A percentile compares a stretch with the other conserved stretches of the same genome.
Evolutionary conservation across 106 monocot genomes (phyloP).

Genomic region (Agapanthus africanus): DNA sequence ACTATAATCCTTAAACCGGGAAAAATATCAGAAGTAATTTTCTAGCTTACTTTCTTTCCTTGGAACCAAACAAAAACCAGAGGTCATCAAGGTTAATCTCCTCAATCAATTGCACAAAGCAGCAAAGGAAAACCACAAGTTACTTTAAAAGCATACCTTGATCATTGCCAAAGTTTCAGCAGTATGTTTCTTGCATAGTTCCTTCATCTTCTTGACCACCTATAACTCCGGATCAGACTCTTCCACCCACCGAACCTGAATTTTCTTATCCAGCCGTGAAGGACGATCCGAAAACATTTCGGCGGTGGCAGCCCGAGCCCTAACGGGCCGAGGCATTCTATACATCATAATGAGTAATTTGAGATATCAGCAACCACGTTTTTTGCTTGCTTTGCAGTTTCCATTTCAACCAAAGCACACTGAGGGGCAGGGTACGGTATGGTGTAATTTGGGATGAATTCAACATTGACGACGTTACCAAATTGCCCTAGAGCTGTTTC

Average conservation of each 20-base stretch:
- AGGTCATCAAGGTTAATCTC: no score
- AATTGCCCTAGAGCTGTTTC: conserved; percentile 65
- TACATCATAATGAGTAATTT: conserved; percentile 77
- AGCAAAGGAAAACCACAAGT: no score
- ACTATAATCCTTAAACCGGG: no score
- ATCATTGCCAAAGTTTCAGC: conserved; percentile 50
- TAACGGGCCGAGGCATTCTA: conserved; percentile 78
- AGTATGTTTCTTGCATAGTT: conserved; percentile 38
- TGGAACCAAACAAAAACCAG: no score
- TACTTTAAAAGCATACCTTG: no score
- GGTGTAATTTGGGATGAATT: conserved; percentile 56
- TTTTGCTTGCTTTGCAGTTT: conserved; percentile 36
- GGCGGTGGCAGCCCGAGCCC: conserved; percentile 39
- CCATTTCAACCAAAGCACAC: conserved; percentile 81
- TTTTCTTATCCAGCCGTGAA: conserved; percentile 47
- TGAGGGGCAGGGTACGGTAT: conserved; percentile 52
- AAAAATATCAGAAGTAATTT: no score
- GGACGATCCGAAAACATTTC: conserved; percentile 79
- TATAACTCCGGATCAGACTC: conserved; percentile 41
- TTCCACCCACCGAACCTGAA: conserved; percentile 44
- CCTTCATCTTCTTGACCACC: conserved; percentile 41
- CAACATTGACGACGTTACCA: conserved; percentile 44
- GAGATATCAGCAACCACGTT: conserved; percentile 32
- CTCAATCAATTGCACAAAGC: no score
- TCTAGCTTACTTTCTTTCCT: no score